These are phyloP conservation scores for Ceratobasidium papillatum DNA, from an alignment of 1,284 basidiomycete genomes.

Conservation along the genomic window DNA sequence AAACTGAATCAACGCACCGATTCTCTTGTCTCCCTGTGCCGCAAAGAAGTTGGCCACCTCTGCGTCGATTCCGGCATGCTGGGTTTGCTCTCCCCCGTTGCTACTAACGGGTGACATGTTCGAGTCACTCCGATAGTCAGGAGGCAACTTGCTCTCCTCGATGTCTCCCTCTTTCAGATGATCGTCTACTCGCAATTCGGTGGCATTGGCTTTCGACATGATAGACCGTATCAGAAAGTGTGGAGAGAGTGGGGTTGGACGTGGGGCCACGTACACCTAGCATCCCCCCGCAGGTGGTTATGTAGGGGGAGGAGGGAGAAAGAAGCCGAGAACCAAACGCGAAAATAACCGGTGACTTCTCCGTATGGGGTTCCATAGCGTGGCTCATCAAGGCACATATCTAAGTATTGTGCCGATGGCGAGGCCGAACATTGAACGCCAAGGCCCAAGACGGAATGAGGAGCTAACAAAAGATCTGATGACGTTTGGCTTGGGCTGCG, in stretches of 20 bases:
- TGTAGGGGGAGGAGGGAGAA: conserved; percentile 5
- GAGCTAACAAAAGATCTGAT: not conserved
- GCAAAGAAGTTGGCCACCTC: conserved; percentile 62
- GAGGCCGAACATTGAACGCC: conserved; percentile 14
- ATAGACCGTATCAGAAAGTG: not conserved
- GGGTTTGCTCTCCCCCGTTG: not conserved
- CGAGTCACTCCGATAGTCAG: conserved; percentile 33
- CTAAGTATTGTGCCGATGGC: conserved; percentile 9
- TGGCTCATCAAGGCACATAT: conserved; percentile 16
- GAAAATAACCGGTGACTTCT: conserved; percentile 9
- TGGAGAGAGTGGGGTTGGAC: not conserved
- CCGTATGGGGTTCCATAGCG: conserved; percentile 30
- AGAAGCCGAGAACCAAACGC: conserved; percentile 20
- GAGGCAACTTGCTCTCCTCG: conserved; percentile 29
- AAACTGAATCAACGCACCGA: conserved; percentile 3
- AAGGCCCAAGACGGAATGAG: conserved; percentile 12
- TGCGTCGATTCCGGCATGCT: conserved; percentile 56
- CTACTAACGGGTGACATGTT: conserved; percentile 38
- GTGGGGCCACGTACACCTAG: conserved; percentile 22
- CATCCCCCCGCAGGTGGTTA: conserved; percentile 25
- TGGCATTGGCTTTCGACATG: conserved; percentile 30
- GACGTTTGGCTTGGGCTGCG: not conserved
- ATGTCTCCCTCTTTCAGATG: conserved; percentile 36
- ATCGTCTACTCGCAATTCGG: conserved; percentile 33
- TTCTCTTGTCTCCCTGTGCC: conserved; percentile 46